Base-by-base conservation (phyloP, 306 rosid species). In the Parietaria judaica region DNA sequence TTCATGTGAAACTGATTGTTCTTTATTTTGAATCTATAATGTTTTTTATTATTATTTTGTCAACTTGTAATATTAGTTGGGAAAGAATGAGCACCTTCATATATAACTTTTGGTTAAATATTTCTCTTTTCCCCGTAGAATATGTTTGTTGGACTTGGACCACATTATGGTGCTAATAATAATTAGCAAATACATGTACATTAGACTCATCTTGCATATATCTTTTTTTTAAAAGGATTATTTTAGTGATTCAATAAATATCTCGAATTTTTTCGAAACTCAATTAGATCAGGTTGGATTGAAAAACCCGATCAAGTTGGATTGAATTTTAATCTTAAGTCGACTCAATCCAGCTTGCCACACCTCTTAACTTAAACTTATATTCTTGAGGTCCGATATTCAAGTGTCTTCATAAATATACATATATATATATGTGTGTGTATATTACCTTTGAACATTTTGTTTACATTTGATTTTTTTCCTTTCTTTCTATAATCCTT, bases 91-190 rank as follows among this genome's bases (percentile, higher is more conserved):
- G 35, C n/a, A 43, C 52, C 11, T 44, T 23, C 45, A 8, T 9
- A 49, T 13, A 46, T 49, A 0, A 0, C 53, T 49, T n/a, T 49
- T 49, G 53, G 9, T 41, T 41, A 41, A 5, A 1, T 41, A 41
- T 41, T 41, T 8, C 45, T 41, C 9, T 41, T 8, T 41, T 41
- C 45, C 45, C 1, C 56, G 14, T 52, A 15, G 35, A n/a, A 41
- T 41, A 41, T 41, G 45, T 23, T 23, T 41, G 45, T 55, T 55
- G 15, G 31, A 23, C 31, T 55, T 12, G 41, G 59, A 55, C 43
- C 59, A 55, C 59, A 41, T 41, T 55, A 34, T 54, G 15, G 15
- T 36, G 60, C 36, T 56, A 36, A 56, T 56, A 13, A 56, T n/a
- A 41, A 31, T 36, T 35, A 34, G 61, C 61, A 37, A 14, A 35